Evolutionary conservation across 257 asterid genomes (phyloP), one percentile per base, ranked within the genome.

Genomic region (Plantago elongata): DNA sequence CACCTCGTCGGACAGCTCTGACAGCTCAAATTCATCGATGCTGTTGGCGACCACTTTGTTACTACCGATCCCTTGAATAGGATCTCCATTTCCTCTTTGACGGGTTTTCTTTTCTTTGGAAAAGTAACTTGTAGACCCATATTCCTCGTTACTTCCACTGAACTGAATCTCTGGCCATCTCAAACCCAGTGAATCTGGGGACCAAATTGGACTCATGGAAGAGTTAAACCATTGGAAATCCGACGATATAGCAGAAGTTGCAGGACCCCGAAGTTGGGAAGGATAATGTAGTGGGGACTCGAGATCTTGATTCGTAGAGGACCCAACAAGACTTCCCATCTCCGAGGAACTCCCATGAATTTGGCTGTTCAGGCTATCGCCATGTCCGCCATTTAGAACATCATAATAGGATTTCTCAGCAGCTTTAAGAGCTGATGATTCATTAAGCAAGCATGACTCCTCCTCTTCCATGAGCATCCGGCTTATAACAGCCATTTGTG

Each of bases 401-500:
- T 58, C 63, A 11, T 43, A 58, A 15, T 38, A 42, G 14, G 63
- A 58, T 58, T 58, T 40, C 50, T 58, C 63, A 5, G 63, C 40
- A 8, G 63, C 63, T 15, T 44, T 34, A 9, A 58, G 63, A 11
- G 63, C 63, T 13, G 42, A 44, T 9, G 51, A 44, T 14, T 58
- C 63, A 1, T 58, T 47, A 44, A 58, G 48, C 63, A 58, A 38
- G 12, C 37, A 38, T 6, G 46, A 5, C 34, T 9, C 48, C n/a
- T n/a, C n/a, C 17, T 58, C 63, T 43, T 42, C 63, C 29, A 40
- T 16, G 50, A 58, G 63, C 48, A 58, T 58, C 16, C 40, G 63
- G 16, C 10, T 58, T 38, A 58, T 43, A 58, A 58, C 15, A 22
- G 16, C n/a, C n/a, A 54, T 54, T 15, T 12, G 10, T 1, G 43